phyloP scores from a whole-genome alignment of 202 grass and related monocot species.

The Digitaria exilis region DNA sequence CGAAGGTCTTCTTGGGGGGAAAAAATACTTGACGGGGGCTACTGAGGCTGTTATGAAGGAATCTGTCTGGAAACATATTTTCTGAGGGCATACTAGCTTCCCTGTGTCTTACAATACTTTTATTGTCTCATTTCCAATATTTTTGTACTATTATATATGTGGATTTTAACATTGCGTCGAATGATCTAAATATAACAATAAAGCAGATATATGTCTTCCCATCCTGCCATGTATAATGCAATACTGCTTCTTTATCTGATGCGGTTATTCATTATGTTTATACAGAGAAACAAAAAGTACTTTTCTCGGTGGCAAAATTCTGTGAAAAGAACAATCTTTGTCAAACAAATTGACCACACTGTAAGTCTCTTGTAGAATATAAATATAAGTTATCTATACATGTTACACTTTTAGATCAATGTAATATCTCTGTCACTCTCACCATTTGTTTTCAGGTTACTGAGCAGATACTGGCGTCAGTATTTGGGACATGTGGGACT shows the following conservation, averaged over 20 bases:
- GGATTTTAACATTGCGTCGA: not conserved
- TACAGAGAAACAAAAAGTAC: not conserved
- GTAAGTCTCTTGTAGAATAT: constrained; percentile 32
- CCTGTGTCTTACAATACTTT: not conserved
- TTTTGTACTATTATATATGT: not conserved
- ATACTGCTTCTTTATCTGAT: constrained; percentile 4
- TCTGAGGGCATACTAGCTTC: not conserved
- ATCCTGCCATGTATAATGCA: not conserved
- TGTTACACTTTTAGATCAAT: not conserved
- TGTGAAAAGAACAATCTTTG: constrained; percentile 60
- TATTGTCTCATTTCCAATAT: not conserved
- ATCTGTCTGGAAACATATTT: too few species aligned
- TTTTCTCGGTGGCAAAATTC: constrained; percentile 17
- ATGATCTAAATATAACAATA: not conserved
- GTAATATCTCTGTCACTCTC: not conserved
- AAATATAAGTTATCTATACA: not conserved
- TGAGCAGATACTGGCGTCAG: constrained; percentile 39
- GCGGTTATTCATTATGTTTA: not conserved
- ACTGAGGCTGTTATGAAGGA: not conserved
- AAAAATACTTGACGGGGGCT: not conserved
- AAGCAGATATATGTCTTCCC: not conserved
- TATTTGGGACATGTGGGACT: constrained; percentile 42
- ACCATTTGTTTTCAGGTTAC: constrained; percentile 50
- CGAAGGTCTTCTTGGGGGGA: not conserved
- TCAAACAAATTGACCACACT: constrained; percentile 54